Evolutionary conservation across 1,284 basidiomycete species (phyloP), one percentile per base, ranked within the genome.

Genomic region (Butyriboletus regius): DNA sequence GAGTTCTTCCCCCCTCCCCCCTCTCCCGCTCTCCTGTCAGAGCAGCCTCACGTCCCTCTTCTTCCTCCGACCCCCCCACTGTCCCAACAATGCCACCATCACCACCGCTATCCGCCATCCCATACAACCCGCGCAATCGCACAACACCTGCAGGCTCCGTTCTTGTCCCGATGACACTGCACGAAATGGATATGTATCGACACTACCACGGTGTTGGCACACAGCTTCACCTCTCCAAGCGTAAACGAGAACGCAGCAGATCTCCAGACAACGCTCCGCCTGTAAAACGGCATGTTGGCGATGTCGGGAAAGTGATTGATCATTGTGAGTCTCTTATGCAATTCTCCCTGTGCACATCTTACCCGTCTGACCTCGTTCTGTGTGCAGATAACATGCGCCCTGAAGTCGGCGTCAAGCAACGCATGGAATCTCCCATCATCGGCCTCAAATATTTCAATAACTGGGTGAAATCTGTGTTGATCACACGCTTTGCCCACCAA

Each of bases 401-500:
- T 5, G 93, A 99, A 54, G 86, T 95, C 12, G 93, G 91, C 46
- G 79, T 91, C 28, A 75, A 82, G 9, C 83, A 87, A 56, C 85
- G 96, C 33, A 79, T 82, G 56, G 83, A 86, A n/a, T 97, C 93
- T 7, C 91, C 93, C 31, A 99, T 98, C 63, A 91, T 97, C 51
- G 93, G 92, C 20, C 77, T 99, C 49, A 94, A 95, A 69, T 90
- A 82, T 67, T 98, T 98, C 74, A 99, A 99, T 73, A 98, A 99
- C 72, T 99, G 96, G 94, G 85, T 97, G 60, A 98, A 98, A 70
- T 91, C 90, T 13, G 91, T 96, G 10, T 76, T 97, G 54, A 95
- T 98, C 60, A 85, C 86, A 8, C 86, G 85, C 47, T 95, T 91
- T 65, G 85, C 83, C 2, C 81, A 84, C 62, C 81, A 83, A 14